Percentiles rank a stretch among this genome's conserved stretches.
Conservation (phyloP, 129 eudicot genomes). For the Ambrosia trifida region DNA sequence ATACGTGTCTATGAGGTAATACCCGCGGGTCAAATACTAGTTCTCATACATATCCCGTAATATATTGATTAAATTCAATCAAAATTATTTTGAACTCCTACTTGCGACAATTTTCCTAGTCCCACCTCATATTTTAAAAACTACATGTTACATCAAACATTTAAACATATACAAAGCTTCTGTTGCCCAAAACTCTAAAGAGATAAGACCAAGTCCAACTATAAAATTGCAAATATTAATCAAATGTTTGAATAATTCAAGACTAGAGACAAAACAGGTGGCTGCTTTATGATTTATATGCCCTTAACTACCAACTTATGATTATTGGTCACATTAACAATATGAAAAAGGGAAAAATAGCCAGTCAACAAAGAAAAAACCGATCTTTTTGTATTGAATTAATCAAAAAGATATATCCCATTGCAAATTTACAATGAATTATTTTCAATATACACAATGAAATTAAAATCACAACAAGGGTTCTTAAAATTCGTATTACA, state of each 20-base stretch:
- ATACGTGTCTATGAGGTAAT: too few relatives aligned
- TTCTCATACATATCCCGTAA: too few relatives aligned
- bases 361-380: neutral
- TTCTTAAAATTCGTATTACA: neutral
- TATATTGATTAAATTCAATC: neutral
- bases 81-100: neutral
- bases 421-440: neutral
- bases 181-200: neutral
- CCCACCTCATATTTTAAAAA: neutral
- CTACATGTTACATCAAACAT: neutral
- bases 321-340: neutral
- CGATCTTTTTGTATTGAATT: neutral
- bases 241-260: neutral
- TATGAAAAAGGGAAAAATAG: neutral
- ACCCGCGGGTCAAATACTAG: too few relatives aligned
- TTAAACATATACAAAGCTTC: neutral
- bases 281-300: neutral
- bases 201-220: slow-evolving; percentile 1
- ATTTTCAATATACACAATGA: neutral
- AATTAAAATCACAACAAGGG: neutral
- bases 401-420: neutral
- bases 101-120: neutral
- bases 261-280: neutral
- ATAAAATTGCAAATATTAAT: neutral
- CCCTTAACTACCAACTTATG: neutral